Evolutionary conservation across 768 basidiomycete genomes (phyloP), one percentile per base, ranked within the genome.

Genomic region (Neoboletus subvelutipes): DNA sequence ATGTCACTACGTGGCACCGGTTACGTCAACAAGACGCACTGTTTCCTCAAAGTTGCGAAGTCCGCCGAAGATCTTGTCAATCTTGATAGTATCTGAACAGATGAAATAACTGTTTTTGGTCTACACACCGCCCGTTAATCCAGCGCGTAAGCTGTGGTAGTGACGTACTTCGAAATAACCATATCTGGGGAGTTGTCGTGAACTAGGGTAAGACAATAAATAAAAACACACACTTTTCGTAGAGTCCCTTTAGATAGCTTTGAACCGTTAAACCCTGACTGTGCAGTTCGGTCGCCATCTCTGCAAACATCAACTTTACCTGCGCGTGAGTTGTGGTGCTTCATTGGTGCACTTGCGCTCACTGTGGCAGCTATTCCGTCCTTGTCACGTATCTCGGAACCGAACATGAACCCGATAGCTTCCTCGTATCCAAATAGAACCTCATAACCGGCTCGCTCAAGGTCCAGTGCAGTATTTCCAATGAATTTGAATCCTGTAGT

Each of bases 371-470:
- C 82, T 50, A 95, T 83, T 3, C 93, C 93, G 67, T 95, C 93
- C 68, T 95, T 95, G 69, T 95, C 93, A 36, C 88, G 79, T 61
- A 94, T 83, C 28, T 84, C 76, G 15, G 82, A 76, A 28, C 90
- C 90, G 70, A 92, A 85, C 91, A 94, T 94, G 67, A 83, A 95
- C 4, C 93, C 93, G 53, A 95, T 94, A 1, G 94, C 93, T 72
- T 95, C 93, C 67, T 95, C 93, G 65, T 95, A 95, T 11, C 87
- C 91, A 64, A 94, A 94, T 0, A 81, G 83, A 11, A 88, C 86
- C 41, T 86, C 81, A 64, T 81, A 90, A 2, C 91, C 92, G 39
- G 84, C 73, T 42, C 74, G 67, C 15, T 80, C 85, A 17, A 94
- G 79, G 49, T 77, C 73, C 36, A 92, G 72, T 4, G 87, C 90